Evolutionary conservation across 2,329 filamentous ascomycete genomes (phyloP).

Genomic region (Fusarium humuli): DNA sequence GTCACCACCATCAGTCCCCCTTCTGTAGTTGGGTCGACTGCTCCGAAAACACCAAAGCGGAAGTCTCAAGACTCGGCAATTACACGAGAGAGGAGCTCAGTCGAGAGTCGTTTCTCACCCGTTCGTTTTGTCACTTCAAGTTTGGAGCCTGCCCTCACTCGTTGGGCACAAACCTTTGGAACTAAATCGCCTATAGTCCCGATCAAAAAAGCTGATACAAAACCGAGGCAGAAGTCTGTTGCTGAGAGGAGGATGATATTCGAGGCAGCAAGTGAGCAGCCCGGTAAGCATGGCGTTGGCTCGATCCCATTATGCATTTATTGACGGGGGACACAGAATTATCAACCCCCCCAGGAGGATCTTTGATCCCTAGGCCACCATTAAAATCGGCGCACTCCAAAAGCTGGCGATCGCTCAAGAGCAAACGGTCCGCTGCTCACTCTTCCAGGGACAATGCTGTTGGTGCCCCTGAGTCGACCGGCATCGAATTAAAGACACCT

Average conservation of each 20-base stretch:
- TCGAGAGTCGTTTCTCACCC: constrained; percentile 11
- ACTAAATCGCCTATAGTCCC: constrained; percentile 1
- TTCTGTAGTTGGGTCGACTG: not conserved
- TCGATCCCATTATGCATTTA: not conserved
- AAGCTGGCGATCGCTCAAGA: constrained; percentile 27
- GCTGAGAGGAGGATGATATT: constrained; percentile 44
- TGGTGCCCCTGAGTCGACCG: not conserved
- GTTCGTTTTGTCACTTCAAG: not conserved
- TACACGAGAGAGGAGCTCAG: constrained; percentile 5
- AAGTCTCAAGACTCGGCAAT: not conserved
- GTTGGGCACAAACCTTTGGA: constrained; percentile 31
- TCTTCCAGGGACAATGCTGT: not conserved
- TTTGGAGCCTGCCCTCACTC: not conserved
- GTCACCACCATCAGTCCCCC: not conserved
- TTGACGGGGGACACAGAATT: constrained; percentile 4
- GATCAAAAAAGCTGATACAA: not conserved
- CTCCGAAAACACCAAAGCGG: not conserved
- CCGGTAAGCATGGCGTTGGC: constrained; percentile 7
- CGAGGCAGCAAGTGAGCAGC: constrained; percentile 12
- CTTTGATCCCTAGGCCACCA: not conserved
- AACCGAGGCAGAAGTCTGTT: constrained; percentile 39
- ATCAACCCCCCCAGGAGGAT: not conserved
- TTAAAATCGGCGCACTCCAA: constrained; percentile 24
- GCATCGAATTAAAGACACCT: not conserved
- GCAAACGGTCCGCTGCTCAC: not conserved